A percentile compares a stretch with the other conserved stretches of the same genome.
phyloP scores from a whole-genome alignment of 768 basidiomycete species.

The Mycena haematopus region DNA sequence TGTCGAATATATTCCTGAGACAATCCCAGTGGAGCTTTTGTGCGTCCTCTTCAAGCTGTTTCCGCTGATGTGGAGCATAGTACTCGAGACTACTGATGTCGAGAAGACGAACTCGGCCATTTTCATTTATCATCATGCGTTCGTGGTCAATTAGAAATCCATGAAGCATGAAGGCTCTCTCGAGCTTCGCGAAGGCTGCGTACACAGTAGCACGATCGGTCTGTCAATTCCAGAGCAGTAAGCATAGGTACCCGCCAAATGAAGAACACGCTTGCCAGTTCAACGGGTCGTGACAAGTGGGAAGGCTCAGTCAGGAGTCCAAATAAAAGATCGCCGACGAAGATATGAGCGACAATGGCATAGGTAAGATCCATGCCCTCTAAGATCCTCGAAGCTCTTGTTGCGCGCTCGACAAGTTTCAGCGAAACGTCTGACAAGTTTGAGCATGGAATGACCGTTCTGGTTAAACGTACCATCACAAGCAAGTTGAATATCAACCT shows the following conservation, averaged over 20 bases:
- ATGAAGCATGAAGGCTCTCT: slow-evolving; percentile 16
- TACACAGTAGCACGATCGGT: slow-evolving; percentile 24
- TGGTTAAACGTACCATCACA: slow-evolving; percentile 10
- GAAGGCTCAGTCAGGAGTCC: slow-evolving; percentile 15
- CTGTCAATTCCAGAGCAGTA: not conserved
- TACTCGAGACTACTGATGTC: not conserved
- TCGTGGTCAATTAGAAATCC: not conserved
- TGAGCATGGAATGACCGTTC: not conserved
- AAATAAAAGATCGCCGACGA: slow-evolving; percentile 5
- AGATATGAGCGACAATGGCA: slow-evolving; percentile 19
- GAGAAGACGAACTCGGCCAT: slow-evolving; percentile 5
- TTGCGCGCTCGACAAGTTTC: not conserved
- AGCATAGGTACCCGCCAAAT: not conserved
- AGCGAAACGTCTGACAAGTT: not conserved
- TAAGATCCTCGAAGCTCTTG: not conserved
- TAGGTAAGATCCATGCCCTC: slow-evolving; percentile 14
- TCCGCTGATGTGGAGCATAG: slow-evolving; percentile 5
- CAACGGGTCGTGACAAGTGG: not conserved
- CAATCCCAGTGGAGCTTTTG: slow-evolving; percentile 1
- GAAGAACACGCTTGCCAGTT: not conserved
- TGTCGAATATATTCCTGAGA: not conserved
- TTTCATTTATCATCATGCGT: slow-evolving; percentile 8
- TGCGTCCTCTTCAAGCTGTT: slow-evolving; percentile 8
- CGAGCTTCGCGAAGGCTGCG: slow-evolving; percentile 22
- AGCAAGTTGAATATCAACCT: slow-evolving; percentile 2